Percentiles rank a stretch among this genome's conserved stretches.
These are phyloP conservation scores for Kuraishia cidri DNA, from an alignment of 805 yeast species.

Conservation along the genomic window DNA sequence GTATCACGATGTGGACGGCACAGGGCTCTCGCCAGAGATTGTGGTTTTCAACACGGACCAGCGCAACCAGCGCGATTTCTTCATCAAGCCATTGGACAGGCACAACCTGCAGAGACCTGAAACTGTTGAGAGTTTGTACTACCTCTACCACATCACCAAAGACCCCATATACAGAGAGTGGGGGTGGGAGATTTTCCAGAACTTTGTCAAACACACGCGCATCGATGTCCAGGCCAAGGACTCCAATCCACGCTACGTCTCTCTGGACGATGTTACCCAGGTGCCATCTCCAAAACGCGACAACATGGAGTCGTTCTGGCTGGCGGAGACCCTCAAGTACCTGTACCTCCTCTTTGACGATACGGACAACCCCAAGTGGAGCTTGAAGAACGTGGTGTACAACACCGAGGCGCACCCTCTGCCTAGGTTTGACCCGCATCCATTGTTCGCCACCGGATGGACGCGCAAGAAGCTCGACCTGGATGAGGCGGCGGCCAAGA, in stretches of 20 bases:
- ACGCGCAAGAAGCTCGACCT: slow-evolving; percentile 16
- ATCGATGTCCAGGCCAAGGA: slow-evolving; percentile 39
- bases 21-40: slow-evolving; percentile 86
- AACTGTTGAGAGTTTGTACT: slow-evolving; percentile 82
- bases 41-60: slow-evolving; percentile 67
- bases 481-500: slow-evolving; percentile 20
- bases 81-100: slow-evolving; percentile 59
- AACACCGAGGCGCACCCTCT: slow-evolving; percentile 94
- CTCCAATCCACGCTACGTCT: slow-evolving; percentile 39
- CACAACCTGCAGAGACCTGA: slow-evolving; percentile 92
- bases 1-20: slow-evolving; percentile 59
- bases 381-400: slow-evolving; percentile 64
- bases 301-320: slow-evolving; percentile 89
- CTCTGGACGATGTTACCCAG: slow-evolving; percentile 56
- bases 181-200: slow-evolving; percentile 82
- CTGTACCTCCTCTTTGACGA: slow-evolving; percentile 73
- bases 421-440: slow-evolving; percentile 55
- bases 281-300: slow-evolving; percentile 49
- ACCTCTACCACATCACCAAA: slow-evolving; percentile 70
- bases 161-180: slow-evolving; percentile 78
- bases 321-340: slow-evolving; percentile 87
- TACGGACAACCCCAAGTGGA: slow-evolving; percentile 44
- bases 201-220: slow-evolving; percentile 52
- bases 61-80: slow-evolving; percentile 42
- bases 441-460: slow-evolving; percentile 58